Conservation (phyloP, 371 early-diverging fungal species). For the Circinella minor region DNA sequence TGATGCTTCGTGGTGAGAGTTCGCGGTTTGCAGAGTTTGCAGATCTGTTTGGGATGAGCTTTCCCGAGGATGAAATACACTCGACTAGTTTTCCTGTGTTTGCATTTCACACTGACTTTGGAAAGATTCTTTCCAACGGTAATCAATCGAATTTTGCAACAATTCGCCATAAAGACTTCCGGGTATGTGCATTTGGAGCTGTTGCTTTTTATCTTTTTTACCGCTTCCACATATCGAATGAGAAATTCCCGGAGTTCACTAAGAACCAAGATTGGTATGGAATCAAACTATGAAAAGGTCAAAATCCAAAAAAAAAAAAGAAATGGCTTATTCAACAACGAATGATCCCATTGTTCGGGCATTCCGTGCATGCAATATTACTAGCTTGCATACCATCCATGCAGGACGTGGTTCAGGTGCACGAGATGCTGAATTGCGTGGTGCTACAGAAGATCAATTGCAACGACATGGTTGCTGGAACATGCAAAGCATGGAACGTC, state of each 20-base stretch:
- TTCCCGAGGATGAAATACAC: too few species aligned
- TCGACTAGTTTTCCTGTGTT: too few species aligned
- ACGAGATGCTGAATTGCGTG: not conserved
- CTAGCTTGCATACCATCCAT: not conserved
- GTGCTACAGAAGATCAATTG: not conserved
- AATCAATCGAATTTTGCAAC: too few species aligned
- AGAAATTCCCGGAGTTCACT: not conserved
- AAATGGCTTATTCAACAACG: not conserved
- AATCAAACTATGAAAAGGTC: not conserved
- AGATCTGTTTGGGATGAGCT: too few species aligned
- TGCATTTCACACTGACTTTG: too few species aligned
- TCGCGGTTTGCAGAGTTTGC: too few species aligned
- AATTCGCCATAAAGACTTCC: not conserved
- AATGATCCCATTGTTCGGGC: not conserved
- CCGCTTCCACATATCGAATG: not conserved
- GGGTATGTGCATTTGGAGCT: conserved; percentile 1
- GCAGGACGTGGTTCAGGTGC: not conserved
- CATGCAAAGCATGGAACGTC: not conserved
- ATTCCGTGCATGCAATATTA: not conserved
- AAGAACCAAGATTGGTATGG: not conserved
- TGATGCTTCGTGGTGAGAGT: not conserved
- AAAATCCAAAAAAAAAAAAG: not conserved
- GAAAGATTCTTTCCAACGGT: too few species aligned
- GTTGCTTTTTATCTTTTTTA: not conserved
- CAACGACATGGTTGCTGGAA: not conserved